Evolutionary conservation across 495 filamentous ascomycete species (phyloP).

Genomic region (Hypoxylon crocopeplum): DNA sequence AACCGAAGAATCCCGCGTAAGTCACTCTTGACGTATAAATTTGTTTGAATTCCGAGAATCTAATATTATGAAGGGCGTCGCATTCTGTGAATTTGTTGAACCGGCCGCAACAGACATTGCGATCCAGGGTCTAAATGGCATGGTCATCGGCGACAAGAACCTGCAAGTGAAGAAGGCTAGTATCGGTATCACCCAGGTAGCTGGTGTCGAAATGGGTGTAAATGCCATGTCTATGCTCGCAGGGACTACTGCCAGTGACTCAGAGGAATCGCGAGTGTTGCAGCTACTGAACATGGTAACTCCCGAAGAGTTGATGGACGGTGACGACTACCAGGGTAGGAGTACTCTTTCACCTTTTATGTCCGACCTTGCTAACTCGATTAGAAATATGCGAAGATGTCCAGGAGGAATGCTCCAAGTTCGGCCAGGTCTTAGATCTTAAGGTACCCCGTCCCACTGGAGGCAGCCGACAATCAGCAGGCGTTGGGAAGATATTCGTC

Average conservation of each 20-base stretch:
- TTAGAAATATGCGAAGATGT: conserved; percentile 95
- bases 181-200: conserved; percentile 88
- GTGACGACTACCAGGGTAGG: conserved; percentile 90
- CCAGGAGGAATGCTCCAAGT: conserved; percentile 89
- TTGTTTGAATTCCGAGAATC: neutral
- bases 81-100: conserved; percentile 94
- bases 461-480: conserved; percentile 78
- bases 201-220: conserved; percentile 91
- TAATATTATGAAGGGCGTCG: conserved; percentile 73
- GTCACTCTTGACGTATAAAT: conserved; percentile 42
- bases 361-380: conserved; percentile 27
- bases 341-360: neutral
- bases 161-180: conserved; percentile 88
- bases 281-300: conserved; percentile 99
- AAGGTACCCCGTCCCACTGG: conserved; percentile 90
- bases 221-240: conserved; percentile 99
- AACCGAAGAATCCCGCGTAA: conserved; percentile 87
- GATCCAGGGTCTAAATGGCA: conserved; percentile 88
- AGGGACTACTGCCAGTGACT: conserved; percentile 75
- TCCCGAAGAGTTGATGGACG: conserved; percentile 90
- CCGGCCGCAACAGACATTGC: conserved; percentile 79
- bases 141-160: conserved; percentile 86
- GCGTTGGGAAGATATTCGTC: conserved; percentile 97
- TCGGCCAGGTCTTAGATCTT: conserved; percentile 79
- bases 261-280: conserved; percentile 80